Base-by-base conservation (phyloP, 257 asterid genomes). In the Ajuga chamaepitys region DNA sequence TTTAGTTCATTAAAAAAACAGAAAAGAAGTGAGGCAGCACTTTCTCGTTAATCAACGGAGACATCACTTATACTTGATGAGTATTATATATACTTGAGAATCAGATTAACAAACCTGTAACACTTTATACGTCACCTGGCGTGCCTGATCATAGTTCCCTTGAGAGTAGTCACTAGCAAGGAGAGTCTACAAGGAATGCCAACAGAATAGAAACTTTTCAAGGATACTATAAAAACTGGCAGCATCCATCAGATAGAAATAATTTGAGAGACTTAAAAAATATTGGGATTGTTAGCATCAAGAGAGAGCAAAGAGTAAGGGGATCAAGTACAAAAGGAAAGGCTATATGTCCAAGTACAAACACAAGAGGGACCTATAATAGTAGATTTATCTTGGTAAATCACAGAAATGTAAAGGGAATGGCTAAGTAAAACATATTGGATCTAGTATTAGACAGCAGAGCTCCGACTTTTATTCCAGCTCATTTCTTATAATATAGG, bases 91-190 rank as follows among this genome's bases (percentile, higher is more conserved):
- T n/a, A 11, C 70, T 21, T 24, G 67, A 13, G 9, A 62, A 75
- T 55, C 52, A 67, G 46, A 38, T 58, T 10, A 37, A 53, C 73
- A 46, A 42, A 89, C 97, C 99, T 84, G 95, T 70, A 93, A 73
- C 68, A 87, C 90, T 79, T 84, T 87, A 82, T 76, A 83, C 37
- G 80, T 85, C 77, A 87, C 88, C 84, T 81, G 74, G 62, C 95
- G 85, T 26, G 96, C 96, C 72, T 79, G 77, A 48, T 65, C 73
- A 74, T 89, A 89, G 72, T 83, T 84, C 64, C 95, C 97, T 79
- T 84, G 89, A 72, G 97, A 89, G 74, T 77, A 88, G 50, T 81
- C 94, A 77, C 86, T 74, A 9, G 97, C 99, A 68, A 93, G 94
- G 58, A 89, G 87, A 75, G 97, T 81, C 99, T 89, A 77, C 44